These are phyloP conservation scores for Teratosphaeria zuluensis DNA, from an alignment of 2,329 filamentous ascomycete genomes.

Conservation along the genomic window DNA sequence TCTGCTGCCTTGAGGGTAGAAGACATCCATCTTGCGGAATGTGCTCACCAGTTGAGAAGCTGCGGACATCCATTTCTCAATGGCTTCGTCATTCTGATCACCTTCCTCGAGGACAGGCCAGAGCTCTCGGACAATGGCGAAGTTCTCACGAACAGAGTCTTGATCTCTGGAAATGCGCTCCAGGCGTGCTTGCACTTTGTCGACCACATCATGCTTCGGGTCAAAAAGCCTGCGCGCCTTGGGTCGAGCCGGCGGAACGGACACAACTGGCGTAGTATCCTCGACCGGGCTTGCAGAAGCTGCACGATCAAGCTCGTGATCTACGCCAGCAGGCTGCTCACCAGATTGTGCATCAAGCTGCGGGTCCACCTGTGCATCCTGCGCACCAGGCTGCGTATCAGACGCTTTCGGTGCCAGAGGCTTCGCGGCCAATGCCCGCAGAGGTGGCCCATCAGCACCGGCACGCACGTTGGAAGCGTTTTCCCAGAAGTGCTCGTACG, in stretches of 20 bases:
- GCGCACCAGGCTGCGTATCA: neutral
- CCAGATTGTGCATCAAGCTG: neutral
- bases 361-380: neutral
- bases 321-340: neutral
- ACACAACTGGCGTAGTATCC: neutral
- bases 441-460: neutral
- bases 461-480: neutral
- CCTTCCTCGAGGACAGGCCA: slow-evolving; percentile 35
- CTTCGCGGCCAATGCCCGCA: neutral
- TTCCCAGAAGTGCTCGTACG: neutral
- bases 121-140: slow-evolving; percentile 25
- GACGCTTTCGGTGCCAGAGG: neutral
- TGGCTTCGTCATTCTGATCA: slow-evolving; percentile 36
- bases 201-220: neutral
- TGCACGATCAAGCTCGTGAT: too few relatives aligned
- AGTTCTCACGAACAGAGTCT: neutral
- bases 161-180: neutral
- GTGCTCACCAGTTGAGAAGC: slow-evolving; percentile 50
- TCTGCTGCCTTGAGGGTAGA: slow-evolving; percentile 38
- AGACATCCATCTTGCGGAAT: slow-evolving; percentile 50
- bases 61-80: slow-evolving; percentile 49
- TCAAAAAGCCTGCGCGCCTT: neutral
- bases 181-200: neutral
- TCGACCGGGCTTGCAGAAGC: neutral
- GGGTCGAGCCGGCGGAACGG: neutral